These are phyloP conservation scores for Blastocystis sp. DNA, from an alignment of 352 stramenopile genomes.

Conservation along the genomic window DNA sequence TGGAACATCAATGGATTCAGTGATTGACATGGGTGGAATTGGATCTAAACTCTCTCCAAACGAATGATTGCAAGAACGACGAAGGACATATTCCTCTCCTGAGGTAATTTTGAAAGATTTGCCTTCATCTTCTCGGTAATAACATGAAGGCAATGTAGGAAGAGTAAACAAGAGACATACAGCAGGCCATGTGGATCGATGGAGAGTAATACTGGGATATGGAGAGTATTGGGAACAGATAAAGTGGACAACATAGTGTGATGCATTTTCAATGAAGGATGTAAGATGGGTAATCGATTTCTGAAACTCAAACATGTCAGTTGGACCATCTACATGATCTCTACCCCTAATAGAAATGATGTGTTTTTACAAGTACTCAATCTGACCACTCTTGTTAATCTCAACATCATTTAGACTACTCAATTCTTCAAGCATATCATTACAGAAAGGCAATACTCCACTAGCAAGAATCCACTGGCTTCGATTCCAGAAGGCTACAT, in stretches of 20 bases:
- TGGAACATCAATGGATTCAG: background rate
- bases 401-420: background rate
- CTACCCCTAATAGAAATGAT: background rate
- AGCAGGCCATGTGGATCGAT: slow-evolving; percentile 62
- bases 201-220: slow-evolving; percentile 63
- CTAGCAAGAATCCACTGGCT: slow-evolving; percentile 27
- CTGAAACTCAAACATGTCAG: slow-evolving; percentile 10
- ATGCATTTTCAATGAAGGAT: background rate
- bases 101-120: slow-evolving; percentile 55
- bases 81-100: slow-evolving; percentile 31
- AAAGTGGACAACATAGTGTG: slow-evolving; percentile 48
- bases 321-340: background rate
- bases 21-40: background rate
- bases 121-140: slow-evolving; percentile 59
- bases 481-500: slow-evolving; percentile 3
- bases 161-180: slow-evolving; percentile 63
- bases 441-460: slow-evolving; percentile 29
- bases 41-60: background rate
- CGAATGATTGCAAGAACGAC: background rate
- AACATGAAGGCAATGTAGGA: slow-evolving; percentile 21
- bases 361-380: background rate
- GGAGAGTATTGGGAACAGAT: slow-evolving; percentile 47
- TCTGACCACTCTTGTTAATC: slow-evolving; percentile 1
- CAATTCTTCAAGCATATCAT: background rate
- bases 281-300: background rate